Evolutionary conservation across 1,284 basidiomycete genomes (phyloP), one percentile per base, ranked within the genome.

Genomic region (Malassezia restricta): DNA sequence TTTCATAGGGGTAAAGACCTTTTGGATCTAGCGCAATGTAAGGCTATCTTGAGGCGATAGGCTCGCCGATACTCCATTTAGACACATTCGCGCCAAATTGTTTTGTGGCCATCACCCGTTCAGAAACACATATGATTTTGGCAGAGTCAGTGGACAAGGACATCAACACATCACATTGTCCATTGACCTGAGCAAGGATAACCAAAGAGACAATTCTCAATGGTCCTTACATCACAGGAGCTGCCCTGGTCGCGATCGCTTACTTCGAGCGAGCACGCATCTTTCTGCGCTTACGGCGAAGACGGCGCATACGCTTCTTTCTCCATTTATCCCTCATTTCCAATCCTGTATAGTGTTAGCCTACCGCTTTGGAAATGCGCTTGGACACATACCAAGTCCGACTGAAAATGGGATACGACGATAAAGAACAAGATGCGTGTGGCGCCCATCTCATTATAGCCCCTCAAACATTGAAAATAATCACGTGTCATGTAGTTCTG

Each of bases 211-310:
- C 20, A 4, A 24, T 24, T 24, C 20, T 24, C 20, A 24, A 24
- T 24, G 20, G 20, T 24, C 20, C 33, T 12, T 15, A 12, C 33
- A 11, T 35, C 33, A 35, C 33, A 35, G 15, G 11, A 12, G 33
- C 33, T 35, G 33, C 33, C 33, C 11, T 35, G 11, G 2, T 35
- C 11, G 11, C 11, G 15, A 2, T 15, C 15, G 11, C 52, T 64
- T 68, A 68, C 66, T 66, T 68, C 57, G 64, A 66, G 58, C 66
- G 61, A 47, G 66, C 66, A 45, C 66, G 66, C 66, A 68, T 68
- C 63, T 68, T 68, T 68, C 66, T 68, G 57, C 66, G 66, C 64
- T 68, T 68, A 55, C 66, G 62, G 51, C 66, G 66, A 59, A 68
- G 64, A 54, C 66, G 49, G 61, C 66, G 66, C 66, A 68, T 68